Conservation (phyloP, 169 alveolate species). For the Plasmodium coatneyi region DNA sequence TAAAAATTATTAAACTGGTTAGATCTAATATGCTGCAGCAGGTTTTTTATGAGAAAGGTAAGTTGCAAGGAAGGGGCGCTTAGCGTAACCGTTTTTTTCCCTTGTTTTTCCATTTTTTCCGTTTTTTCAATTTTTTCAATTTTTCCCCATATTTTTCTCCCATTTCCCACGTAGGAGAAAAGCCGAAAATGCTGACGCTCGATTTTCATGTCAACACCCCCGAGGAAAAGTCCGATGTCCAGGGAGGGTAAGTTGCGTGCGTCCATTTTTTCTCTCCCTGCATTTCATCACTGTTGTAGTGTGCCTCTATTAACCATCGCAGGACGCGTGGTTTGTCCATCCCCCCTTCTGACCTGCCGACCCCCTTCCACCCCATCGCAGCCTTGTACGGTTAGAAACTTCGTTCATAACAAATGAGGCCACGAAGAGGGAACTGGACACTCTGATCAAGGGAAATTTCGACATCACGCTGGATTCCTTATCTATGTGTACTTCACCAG, state of each 20-base stretch:
- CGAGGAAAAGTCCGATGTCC: neutral
- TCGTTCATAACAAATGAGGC: conserved; percentile 23
- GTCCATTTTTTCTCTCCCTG: neutral
- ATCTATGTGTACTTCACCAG: conserved; percentile 30
- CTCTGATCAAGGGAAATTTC: conserved; percentile 23
- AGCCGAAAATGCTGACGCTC: neutral
- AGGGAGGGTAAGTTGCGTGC: neutral
- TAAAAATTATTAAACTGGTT: neutral
- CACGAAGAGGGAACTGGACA: conserved; percentile 34
- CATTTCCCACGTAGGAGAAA: neutral
- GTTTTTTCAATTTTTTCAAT: too few relatives aligned
- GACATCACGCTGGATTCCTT: conserved; percentile 26
- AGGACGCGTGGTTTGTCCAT: too few relatives aligned
- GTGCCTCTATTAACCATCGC: neutral
- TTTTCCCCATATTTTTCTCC: neutral
- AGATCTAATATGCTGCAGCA: neutral
- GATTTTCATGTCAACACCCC: neutral
- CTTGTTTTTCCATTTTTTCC: too few relatives aligned
- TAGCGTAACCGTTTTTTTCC: too few relatives aligned
- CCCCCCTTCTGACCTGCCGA: neutral
- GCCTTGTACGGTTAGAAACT: conserved; percentile 38
- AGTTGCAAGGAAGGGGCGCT: neutral
- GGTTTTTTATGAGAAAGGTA: neutral
- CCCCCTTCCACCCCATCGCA: neutral
- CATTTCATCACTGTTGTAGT: neutral